Base-by-base conservation (phyloP, 192 early-diverging fungal species). In the Oehlia diaphana region DNA sequence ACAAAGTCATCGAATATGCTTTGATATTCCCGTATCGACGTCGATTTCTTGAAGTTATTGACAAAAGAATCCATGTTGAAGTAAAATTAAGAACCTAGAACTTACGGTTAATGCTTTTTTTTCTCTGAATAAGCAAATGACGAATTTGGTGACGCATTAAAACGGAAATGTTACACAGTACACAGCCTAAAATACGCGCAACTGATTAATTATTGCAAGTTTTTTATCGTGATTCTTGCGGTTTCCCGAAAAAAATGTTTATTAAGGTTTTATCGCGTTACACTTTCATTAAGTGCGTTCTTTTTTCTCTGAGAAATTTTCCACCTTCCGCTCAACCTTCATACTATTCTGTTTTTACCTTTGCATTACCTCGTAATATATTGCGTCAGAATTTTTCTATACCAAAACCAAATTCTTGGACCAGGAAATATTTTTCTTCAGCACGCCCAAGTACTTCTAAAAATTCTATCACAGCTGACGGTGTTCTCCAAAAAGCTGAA, bases 31-130 rank as follows among this genome's bases (percentile, higher is more conserved):
- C 31, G 84, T 70, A 69, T 74, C 12, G 75, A 76, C 28, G 39
- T 58, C 53, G 85, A 35, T 63, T 64, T 81, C 58, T 77, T 67
- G 79, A 84, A 86, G 79, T 81, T 80, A 79, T 82, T 84, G 47
- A 86, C 81, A 19, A 84, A 77, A 13, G 80, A 39, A 70, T 86
- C 83, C 85, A 86, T 86, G 0, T 8, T 7, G 39, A 44, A 39
- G 71, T 65, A 28, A 26, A 64, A 26, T 64, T 42, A 5, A 37
- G 4, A 42, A 5, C 39, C 8, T 2, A 12, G 44, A 47, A 47
- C 9, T 47, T 47, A 7, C 39, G 0, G 9, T 47, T 9, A 47
- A 47, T 12, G 0, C 10, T 47, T 47, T 12, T 44, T 44, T 47
- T 47, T 9, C 13, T 47, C 2, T 10, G 12, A 10, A 47, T 47